Evolutionary conservation across 495 filamentous ascomycete genomes (phyloP).

Genomic region (Collariella sp.): DNA sequence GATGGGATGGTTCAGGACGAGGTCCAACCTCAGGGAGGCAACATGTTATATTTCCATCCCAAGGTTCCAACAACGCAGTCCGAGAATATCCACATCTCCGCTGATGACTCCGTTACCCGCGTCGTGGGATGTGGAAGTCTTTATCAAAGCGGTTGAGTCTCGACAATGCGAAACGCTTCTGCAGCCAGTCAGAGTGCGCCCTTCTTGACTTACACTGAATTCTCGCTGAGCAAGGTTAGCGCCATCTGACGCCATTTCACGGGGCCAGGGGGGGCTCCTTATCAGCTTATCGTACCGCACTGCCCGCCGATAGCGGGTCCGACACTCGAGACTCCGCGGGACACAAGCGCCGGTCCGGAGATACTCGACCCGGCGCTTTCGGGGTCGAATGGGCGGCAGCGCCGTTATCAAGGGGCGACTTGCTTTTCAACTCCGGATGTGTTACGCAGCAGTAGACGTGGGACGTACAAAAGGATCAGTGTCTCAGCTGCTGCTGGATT

Average conservation of each 20-base stretch:
- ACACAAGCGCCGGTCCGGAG: conserved; percentile 6
- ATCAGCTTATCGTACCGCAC: conserved; percentile 17
- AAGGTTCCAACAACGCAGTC: background rate
- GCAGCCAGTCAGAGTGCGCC: conserved; percentile 13
- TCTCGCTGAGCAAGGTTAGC: conserved; percentile 17
- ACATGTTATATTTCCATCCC: background rate
- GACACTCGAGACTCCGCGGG: conserved; percentile 18
- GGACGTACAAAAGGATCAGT: background rate
- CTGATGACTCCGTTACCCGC: conserved; percentile 4
- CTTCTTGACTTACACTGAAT: conserved; percentile 17
- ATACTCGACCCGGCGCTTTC: conserved; percentile 1
- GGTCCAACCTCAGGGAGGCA: background rate
- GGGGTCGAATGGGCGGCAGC: background rate
- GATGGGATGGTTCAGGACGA: background rate
- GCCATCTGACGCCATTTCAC: conserved; percentile 29
- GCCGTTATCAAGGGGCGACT: background rate
- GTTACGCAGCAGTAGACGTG: background rate
- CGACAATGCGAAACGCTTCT: background rate
- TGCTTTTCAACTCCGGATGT: background rate
- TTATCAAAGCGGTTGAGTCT: conserved; percentile 7
- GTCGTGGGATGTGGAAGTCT: conserved; percentile 3
- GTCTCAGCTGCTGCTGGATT: background rate
- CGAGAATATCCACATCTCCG: conserved; percentile 15
- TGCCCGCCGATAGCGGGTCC: background rate
- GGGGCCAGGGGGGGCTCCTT: conserved; percentile 1